A percentile compares a stretch with the other conserved stretches of the same genome.
Conservation (phyloP, 768 basidiomycete genomes). For the Fomitopsis serialis region DNA sequence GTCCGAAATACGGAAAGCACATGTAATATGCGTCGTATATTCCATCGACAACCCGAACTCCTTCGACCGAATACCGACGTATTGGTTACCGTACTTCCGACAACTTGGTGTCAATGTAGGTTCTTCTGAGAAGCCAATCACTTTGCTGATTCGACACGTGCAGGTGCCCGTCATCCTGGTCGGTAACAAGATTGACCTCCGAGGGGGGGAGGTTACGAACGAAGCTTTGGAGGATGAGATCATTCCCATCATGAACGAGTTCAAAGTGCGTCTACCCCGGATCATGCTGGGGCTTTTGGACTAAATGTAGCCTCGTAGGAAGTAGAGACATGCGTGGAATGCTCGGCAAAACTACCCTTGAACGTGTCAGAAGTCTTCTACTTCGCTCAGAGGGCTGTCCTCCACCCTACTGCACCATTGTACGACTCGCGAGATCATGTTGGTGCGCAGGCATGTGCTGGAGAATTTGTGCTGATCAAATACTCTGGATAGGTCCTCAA, state of each 20-base stretch:
- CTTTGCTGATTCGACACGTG: background rate
- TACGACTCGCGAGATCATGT: slow-evolving; percentile 97
- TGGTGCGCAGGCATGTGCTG: slow-evolving; percentile 21
- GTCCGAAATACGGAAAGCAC: slow-evolving; percentile 92
- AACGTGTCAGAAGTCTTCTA: slow-evolving; percentile 98
- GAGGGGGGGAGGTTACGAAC: slow-evolving; percentile 91
- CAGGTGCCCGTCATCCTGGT: slow-evolving; percentile 96
- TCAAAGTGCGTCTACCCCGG: slow-evolving; percentile 77
- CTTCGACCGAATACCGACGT: slow-evolving; percentile 96
- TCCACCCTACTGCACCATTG: slow-evolving; percentile 93
- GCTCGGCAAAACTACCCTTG: slow-evolving; percentile 84
- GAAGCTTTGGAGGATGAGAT: slow-evolving; percentile 94
- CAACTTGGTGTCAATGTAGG: slow-evolving; percentile 92
- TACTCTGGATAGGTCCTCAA: slow-evolving; percentile 68
- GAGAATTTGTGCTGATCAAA: slow-evolving; percentile 5
- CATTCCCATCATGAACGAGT: slow-evolving; percentile 95
- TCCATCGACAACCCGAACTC: slow-evolving; percentile 94
- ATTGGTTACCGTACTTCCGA: slow-evolving; percentile 94
- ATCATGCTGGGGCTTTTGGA: no score
- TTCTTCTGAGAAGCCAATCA: slow-evolving; percentile 1
- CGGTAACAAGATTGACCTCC: slow-evolving; percentile 96
- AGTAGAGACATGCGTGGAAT: slow-evolving; percentile 97
- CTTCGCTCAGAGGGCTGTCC: slow-evolving; percentile 96
- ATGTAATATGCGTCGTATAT: slow-evolving; percentile 98
- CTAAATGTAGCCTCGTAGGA: slow-evolving; percentile 48